Conservation (phyloP, 176 grass and related monocot genomes). For the Lolium perenne region DNA sequence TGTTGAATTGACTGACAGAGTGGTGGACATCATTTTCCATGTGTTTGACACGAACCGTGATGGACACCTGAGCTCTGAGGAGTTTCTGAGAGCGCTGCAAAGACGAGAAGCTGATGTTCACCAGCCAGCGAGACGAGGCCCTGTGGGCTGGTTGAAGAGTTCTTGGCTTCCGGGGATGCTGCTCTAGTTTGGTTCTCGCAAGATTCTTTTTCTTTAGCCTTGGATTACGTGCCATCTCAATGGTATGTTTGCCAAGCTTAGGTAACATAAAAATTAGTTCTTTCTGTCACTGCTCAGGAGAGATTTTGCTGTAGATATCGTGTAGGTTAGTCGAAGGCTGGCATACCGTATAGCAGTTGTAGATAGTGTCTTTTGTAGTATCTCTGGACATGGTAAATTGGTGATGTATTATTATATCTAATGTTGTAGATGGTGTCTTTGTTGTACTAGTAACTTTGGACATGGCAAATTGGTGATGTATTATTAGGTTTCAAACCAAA, state of each 20-base stretch:
- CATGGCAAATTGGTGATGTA: background rate
- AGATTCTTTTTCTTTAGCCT: background rate
- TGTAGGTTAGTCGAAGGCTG: background rate
- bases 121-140: constrained; percentile 51
- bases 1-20: constrained; percentile 65
- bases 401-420: background rate
- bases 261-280: background rate
- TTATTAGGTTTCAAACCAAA: background rate
- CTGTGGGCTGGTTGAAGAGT: constrained; percentile 54
- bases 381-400: background rate
- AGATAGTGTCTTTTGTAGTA: constrained; percentile 5
- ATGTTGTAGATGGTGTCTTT: no score
- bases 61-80: constrained; percentile 71
- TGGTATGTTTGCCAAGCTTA: background rate
- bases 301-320: constrained; percentile 28
- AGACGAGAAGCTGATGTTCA: constrained; percentile 69
- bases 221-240: background rate
- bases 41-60: constrained; percentile 81
- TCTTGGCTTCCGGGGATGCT: constrained; percentile 42
- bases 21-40: constrained; percentile 86
- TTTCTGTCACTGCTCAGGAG: constrained; percentile 12
- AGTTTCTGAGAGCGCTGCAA: constrained; percentile 81
- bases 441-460: background rate
- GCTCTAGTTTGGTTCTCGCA: background rate
- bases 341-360: constrained; percentile 34